phyloP scores from a whole-genome alignment of 805 yeast genomes.

The Ogataea angusta region DNA sequence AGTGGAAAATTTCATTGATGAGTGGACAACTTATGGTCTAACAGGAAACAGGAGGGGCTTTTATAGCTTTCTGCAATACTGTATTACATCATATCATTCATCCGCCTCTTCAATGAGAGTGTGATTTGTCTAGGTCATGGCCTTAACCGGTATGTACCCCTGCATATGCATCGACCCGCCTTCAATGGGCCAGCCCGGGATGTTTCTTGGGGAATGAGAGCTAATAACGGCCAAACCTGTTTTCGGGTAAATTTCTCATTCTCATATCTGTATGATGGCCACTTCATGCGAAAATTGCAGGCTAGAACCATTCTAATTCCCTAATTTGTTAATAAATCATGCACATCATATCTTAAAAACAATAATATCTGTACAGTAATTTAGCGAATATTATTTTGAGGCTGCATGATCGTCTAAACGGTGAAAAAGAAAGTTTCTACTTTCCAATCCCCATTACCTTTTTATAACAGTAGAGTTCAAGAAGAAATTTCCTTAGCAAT shows the following conservation, averaged over 20 bases:
- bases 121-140: not conserved
- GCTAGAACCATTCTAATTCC: not conserved
- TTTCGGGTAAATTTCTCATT: not conserved
- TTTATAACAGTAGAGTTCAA: conserved; percentile 16
- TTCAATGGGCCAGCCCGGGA: not conserved
- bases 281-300: not conserved
- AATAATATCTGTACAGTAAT: not conserved
- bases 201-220: not conserved
- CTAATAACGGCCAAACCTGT: not conserved
- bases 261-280: not conserved
- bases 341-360: conserved; percentile 6
- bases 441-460: conserved; percentile 11
- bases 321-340: not conserved
- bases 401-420: conserved; percentile 1
- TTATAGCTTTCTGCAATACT: not conserved
- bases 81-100: not conserved
- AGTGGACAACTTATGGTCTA: not conserved
- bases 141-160: not conserved
- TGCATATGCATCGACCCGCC: not conserved
- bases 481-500: conserved; percentile 11
- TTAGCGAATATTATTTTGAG: conserved; percentile 2
- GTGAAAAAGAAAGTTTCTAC: not conserved
- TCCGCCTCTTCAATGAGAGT: not conserved
- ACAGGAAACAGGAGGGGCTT: not conserved
- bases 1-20: conserved; percentile 9